Evolutionary conservation across 1,284 basidiomycete genomes (phyloP).

Genomic region (Cutaneotrichosporon dermatis): DNA sequence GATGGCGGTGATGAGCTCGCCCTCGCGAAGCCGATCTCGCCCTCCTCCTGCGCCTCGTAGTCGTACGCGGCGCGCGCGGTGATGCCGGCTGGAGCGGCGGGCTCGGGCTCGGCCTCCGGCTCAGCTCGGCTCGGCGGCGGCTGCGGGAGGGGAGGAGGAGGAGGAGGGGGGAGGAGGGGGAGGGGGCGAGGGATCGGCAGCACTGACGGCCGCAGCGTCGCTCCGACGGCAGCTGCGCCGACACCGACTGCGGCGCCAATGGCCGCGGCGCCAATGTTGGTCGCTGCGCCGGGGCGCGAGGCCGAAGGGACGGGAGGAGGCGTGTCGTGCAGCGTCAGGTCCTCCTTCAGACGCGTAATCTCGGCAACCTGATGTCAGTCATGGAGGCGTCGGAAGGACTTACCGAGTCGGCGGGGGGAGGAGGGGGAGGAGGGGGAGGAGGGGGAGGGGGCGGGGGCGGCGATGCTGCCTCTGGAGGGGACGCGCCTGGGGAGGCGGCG

Average conservation of each 20-base stretch:
- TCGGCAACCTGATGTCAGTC: slow-evolving; percentile 37
- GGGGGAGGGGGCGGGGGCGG: slow-evolving; percentile 17
- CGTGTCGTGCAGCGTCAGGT: slow-evolving; percentile 41
- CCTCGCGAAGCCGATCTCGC: slow-evolving; percentile 77
- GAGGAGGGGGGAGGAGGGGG: slow-evolving; percentile 29
- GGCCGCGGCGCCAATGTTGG: slow-evolving; percentile 1
- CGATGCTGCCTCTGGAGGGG: slow-evolving; percentile 5
- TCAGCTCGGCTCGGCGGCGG: slow-evolving; percentile 9
- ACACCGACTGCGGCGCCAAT: slow-evolving; percentile 6
- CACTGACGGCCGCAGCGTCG: not conserved
- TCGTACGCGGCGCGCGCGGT: slow-evolving; percentile 62
- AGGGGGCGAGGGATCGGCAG: slow-evolving; percentile 27
- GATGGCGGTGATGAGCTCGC: slow-evolving; percentile 73
- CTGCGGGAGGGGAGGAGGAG: slow-evolving; percentile 33
- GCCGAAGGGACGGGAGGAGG: slow-evolving; percentile 37
- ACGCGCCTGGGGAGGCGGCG: slow-evolving; percentile 8
- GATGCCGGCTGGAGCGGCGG: slow-evolving; percentile 21
- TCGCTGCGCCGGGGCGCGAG: not conserved
- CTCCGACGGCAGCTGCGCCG: not conserved
- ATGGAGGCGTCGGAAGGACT: not conserved
- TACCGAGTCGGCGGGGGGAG: slow-evolving; percentile 50
- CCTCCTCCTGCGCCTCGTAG: slow-evolving; percentile 62
- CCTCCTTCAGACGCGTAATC: slow-evolving; percentile 40
- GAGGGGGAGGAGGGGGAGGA: slow-evolving; percentile 36
- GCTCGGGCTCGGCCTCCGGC: no score